Evolutionary conservation across 169 alveolate genomes (phyloP), one percentile per base, ranked within the genome.

Genomic region (Cryptosporidium parvum): DNA sequence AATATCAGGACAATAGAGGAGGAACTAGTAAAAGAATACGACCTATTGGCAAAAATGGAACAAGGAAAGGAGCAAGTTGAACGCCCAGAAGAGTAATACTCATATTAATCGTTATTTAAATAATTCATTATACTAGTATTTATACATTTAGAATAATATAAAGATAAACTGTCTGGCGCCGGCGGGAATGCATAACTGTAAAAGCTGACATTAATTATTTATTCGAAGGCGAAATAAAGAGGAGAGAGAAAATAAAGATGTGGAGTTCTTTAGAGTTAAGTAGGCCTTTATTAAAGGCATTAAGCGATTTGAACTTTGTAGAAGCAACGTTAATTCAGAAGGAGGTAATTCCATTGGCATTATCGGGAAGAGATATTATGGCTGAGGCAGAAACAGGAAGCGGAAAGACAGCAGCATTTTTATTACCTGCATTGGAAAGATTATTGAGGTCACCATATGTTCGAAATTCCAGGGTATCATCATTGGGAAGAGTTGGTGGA

Each of bases 311-410:
- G 91, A 93, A 93, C 29, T 95, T 89, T 92, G 91, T 85, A 45
- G 86, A 94, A 9, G 96, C 98, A 2, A 95, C 98, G 18, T 91
- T 85, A 58, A 93, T 96, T 42, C 98, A 96, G 75, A 91, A 93
- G 44, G 97, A 94, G 39, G 97, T 93, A 14, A 96, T 96, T 29
- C 98, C 98, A 9, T 86, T 94, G 33, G 98, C 98, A 5, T 92
- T 96, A 61, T 92, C 94, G 31, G 97, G 98, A 48, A 91, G 92
- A 52, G 93, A 93, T 84, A 73, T 96, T 59, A 93, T 96, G 56
- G 98, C 95, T 48, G 96, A 94, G 69, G 97, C 98, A 2, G 97
- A 95, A 91, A 96, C 98, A n/a, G 98, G 93, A 61, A 94, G 97
- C 26, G 98, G 98, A 37, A 96, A 96, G 84, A 96, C 98, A 7